Evolutionary conservation across 768 basidiomycete genomes (phyloP).

Genomic region (Baorangia bicolor): DNA sequence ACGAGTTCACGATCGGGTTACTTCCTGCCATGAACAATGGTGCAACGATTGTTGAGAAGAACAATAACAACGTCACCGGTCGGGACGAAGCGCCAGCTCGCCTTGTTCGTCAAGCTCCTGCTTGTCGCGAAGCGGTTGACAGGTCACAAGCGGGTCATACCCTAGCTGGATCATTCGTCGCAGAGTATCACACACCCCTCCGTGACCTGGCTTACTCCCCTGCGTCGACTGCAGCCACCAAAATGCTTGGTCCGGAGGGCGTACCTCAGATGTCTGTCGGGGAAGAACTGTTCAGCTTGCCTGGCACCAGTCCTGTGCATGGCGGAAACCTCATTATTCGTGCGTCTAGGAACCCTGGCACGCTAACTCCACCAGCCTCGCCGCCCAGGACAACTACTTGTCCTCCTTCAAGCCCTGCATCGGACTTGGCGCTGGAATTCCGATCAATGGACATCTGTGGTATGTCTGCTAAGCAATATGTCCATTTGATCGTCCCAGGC

Average conservation of each 20-base stretch:
- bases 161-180: conserved; percentile 11
- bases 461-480: conserved; percentile 16
- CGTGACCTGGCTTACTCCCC: conserved; percentile 2
- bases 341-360: not conserved
- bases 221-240: not conserved
- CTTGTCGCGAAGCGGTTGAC: not conserved
- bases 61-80: not conserved
- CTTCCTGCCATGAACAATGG: not conserved
- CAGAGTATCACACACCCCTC: conserved; percentile 18
- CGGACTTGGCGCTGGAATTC: conserved; percentile 21
- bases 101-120: not conserved
- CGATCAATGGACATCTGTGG: conserved; percentile 26
- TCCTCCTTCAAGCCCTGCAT: conserved; percentile 20
- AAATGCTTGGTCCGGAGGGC: not conserved
- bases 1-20: conserved; percentile 15
- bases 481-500: not conserved
- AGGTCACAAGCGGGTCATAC: not conserved
- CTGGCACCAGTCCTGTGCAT: conserved; percentile 13
- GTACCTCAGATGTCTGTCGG: conserved; percentile 4
- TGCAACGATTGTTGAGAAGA: not conserved
- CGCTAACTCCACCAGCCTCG: conserved; percentile 1
- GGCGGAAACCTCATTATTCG: not conserved
- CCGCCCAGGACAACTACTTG: not conserved
- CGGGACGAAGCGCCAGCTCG: not conserved
- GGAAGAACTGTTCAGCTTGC: conserved; percentile 2